Percentiles rank a stretch among this genome's conserved stretches.
phyloP scores from a whole-genome alignment of 2,329 filamentous ascomycete species.

The Fusarium dlaminii region DNA sequence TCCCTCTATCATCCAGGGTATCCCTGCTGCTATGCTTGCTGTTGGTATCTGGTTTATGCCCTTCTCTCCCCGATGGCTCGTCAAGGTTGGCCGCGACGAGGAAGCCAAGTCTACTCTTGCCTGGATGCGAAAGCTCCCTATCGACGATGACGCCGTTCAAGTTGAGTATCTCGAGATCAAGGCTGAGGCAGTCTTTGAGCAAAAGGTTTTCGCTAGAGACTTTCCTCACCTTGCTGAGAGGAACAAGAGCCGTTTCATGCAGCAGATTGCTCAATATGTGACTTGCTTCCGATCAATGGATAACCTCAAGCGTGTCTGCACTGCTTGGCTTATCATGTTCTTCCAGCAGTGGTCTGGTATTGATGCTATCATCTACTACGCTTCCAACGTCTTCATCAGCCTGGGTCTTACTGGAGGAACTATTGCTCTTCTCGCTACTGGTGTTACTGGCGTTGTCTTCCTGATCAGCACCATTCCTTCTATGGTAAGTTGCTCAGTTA shows the following conservation, averaged over 20 bases:
- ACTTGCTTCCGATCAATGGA: conserved; percentile 48
- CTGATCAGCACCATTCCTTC: conserved; percentile 54
- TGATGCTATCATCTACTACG: conserved; percentile 55
- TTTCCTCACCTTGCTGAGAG: conserved; percentile 55
- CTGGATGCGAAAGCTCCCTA: conserved; percentile 42
- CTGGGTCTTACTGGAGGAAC: conserved; percentile 70
- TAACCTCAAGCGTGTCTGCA: conserved; percentile 70
- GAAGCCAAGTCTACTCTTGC: conserved; percentile 59
- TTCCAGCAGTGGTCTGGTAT: conserved; percentile 58
- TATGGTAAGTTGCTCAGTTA: conserved; percentile 30
- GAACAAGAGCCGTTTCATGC: conserved; percentile 52
- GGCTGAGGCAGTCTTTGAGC: conserved; percentile 80
- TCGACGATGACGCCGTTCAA: conserved; percentile 73
- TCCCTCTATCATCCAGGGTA: conserved; percentile 56
- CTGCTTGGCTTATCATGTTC: conserved; percentile 71
- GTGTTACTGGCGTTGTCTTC: conserved; percentile 76
- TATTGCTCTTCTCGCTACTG: conserved; percentile 71
- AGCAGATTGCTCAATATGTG: conserved; percentile 60
- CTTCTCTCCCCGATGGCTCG: conserved; percentile 79
- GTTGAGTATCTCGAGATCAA: conserved; percentile 86
- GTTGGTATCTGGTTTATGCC: conserved; percentile 82
- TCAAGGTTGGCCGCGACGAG: conserved; percentile 74
- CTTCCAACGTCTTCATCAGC: conserved; percentile 68
- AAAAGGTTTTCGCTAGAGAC: conserved; percentile 71
- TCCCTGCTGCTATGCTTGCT: conserved; percentile 63